Percentiles rank a stretch among this genome's conserved stretches.
Evolutionary conservation across 1,139 yeast species (phyloP).

Genomic region (Magnusiomyces tetraspermus): DNA sequence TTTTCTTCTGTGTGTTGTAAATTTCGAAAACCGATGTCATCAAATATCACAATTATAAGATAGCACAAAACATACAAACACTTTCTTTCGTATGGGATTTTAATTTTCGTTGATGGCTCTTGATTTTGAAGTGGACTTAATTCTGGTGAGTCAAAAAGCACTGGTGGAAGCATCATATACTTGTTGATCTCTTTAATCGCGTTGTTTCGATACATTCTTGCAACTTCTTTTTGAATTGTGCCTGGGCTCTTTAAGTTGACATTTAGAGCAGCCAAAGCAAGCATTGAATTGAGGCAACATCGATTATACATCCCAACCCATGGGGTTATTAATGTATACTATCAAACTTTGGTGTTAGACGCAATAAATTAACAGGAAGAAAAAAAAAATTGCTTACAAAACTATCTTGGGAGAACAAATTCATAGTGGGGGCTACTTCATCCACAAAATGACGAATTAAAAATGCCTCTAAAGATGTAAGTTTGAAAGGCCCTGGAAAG

Average conservation of each 20-base stretch:
- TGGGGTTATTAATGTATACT: slow-evolving; percentile 11
- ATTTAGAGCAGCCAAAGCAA: slow-evolving; percentile 10
- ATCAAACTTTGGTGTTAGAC: neutral
- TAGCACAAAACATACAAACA: neutral
- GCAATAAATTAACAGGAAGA: neutral
- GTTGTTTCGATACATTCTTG: slow-evolving; percentile 7
- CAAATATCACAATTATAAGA: neutral
- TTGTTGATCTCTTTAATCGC: neutral
- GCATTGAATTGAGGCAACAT: slow-evolving; percentile 7
- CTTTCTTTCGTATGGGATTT: neutral
- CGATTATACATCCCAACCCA: slow-evolving; percentile 12
- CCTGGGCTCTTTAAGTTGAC: slow-evolving; percentile 12
- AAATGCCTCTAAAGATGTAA: slow-evolving; percentile 8
- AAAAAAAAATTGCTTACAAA: neutral
- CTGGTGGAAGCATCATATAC: neutral
- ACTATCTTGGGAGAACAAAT: slow-evolving; percentile 7
- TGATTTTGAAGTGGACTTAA: neutral
- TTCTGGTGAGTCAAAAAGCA: neutral
- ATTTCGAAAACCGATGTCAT: neutral
- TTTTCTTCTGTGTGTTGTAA: neutral
- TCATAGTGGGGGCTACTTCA: slow-evolving; percentile 12
- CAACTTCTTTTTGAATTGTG: slow-evolving; percentile 7
- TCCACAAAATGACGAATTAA: slow-evolving; percentile 10
- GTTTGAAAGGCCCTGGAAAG: neutral
- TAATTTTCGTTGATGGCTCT: neutral